These are phyloP conservation scores for Alternaria atra DNA, from an alignment of 2,329 filamentous ascomycete species.

Conservation along the genomic window DNA sequence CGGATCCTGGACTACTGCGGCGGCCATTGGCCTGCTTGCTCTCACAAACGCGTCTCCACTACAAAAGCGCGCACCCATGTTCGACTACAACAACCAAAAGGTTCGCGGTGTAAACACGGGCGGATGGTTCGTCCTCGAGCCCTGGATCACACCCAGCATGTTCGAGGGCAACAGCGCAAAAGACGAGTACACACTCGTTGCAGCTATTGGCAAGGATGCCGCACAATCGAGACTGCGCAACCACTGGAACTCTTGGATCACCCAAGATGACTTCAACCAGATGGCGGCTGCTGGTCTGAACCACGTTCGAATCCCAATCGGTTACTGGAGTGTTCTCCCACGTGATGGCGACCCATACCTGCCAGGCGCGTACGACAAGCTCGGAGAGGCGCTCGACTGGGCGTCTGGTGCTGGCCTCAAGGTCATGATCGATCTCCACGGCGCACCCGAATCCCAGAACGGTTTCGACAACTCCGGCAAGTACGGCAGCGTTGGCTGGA, in stretches of 20 bases:
- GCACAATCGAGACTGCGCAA: constrained; percentile 58
- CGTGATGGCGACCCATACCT: constrained; percentile 67
- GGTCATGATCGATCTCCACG: constrained; percentile 74
- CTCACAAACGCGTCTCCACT: constrained; percentile 44
- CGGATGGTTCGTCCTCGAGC: constrained; percentile 71
- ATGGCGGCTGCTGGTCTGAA: constrained; percentile 68
- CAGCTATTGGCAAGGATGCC: constrained; percentile 59
- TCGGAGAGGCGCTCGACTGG: constrained; percentile 68
- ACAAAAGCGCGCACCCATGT: constrained; percentile 52
- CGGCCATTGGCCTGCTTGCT: constrained; percentile 43
- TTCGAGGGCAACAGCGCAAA: constrained; percentile 64
- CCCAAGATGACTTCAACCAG: constrained; percentile 63
- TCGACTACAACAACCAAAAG: constrained; percentile 63
- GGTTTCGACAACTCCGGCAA: constrained; percentile 73
- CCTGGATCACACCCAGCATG: constrained; percentile 70
- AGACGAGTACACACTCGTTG: constrained; percentile 66
- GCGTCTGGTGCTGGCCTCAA: constrained; percentile 67
- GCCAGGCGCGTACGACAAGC: constrained; percentile 66
- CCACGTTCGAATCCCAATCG: constrained; percentile 71
- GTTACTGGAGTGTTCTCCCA: constrained; percentile 69
- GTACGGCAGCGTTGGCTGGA: constrained; percentile 57
- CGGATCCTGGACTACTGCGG: constrained; percentile 33
- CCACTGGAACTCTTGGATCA: constrained; percentile 70
- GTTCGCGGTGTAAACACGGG: constrained; percentile 72
- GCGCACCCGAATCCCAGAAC: constrained; percentile 70